Evolutionary conservation across 169 alveolate species (phyloP), one percentile per base, ranked within the genome.

Genomic region (Amoebophrya sp.): DNA sequence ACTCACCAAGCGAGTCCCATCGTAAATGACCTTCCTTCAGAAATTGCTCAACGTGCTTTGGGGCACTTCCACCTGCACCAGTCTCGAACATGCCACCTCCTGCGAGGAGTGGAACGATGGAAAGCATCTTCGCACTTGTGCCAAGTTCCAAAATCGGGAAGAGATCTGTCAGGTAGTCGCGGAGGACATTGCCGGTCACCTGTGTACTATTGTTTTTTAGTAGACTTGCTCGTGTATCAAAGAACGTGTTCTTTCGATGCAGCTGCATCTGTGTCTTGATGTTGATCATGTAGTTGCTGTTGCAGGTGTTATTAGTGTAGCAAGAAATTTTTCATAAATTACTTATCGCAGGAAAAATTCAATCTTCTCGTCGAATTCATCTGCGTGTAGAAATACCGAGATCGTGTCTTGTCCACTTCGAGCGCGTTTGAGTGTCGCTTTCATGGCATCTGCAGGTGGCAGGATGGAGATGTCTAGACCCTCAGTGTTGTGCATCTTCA

Each of bases 1-100:
- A 65, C 89, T 65, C 89, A 6, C 89, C 89, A n/a, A 65, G 89
- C 89, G 89, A 65, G 26, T 65, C 89, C 89, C 89, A 65, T 6
- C 65, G 65, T 18, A 47, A 18, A 18, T 47, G 65, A 18, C 65
- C 65, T 18, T 47, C 65, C 65, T 47, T 47, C 29, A 47, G 65
- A 18, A 47, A 47, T 18, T 47, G 65, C 65, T 47, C 29, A 18
- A 47, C 65, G 65, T 47, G 65, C 65, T 47, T 47, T 18, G 65
- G 65, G 65, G 65, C 65, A 47, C 65, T 47, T 18, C 65, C 65
- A 6, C 65, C 65, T 6, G 65, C 65, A 6, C 65, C 65, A 6
- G 65, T 47, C 18, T 47, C 65, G 65, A 47, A 47, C 65, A 47
- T 47, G 65, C 65, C 65, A 12, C 65, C 65, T 6, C 65, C 65